phyloP scores from a whole-genome alignment of 139 green algal species.

The Tetradesmus lagerheimii region DNA sequence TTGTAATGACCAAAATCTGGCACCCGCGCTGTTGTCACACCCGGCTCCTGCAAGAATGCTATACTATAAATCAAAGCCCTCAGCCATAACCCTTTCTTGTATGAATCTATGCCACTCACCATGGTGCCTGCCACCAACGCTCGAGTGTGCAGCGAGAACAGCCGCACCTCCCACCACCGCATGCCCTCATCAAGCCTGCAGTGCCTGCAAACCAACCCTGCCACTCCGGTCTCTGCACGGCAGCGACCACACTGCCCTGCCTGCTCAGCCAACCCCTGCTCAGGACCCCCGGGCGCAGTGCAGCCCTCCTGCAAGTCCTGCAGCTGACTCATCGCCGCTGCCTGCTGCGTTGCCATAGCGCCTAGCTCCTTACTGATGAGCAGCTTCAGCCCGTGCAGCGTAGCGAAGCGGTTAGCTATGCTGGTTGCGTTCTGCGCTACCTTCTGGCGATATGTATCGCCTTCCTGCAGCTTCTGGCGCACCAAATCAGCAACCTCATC shows the following conservation, averaged over 20 bases:
- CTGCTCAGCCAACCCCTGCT: slow-evolving; percentile 58
- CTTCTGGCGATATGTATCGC: slow-evolving; percentile 21
- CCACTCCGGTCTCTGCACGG: slow-evolving; percentile 59
- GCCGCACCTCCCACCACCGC: slow-evolving; percentile 68
- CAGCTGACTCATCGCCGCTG: neutral
- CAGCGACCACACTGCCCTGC: slow-evolving; percentile 51
- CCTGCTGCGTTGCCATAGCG: slow-evolving; percentile 46
- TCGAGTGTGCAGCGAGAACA: slow-evolving; percentile 73
- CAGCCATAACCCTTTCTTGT: no score
- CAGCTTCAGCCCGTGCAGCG: slow-evolving; percentile 50
- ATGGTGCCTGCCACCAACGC: slow-evolving; percentile 50
- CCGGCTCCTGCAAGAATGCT: no score
- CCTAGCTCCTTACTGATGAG: slow-evolving; percentile 68
- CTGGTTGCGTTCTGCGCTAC: slow-evolving; percentile 32
- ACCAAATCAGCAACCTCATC: slow-evolving; percentile 21
- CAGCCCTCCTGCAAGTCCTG: slow-evolving; percentile 22
- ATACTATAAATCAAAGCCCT: no score
- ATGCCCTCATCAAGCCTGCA: slow-evolving; percentile 82
- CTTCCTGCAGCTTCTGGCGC: slow-evolving; percentile 20
- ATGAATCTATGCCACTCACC: slow-evolving; percentile 35
- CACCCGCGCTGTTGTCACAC: no score
- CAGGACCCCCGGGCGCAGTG: neutral
- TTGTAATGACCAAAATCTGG: no score
- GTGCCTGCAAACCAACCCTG: slow-evolving; percentile 76
- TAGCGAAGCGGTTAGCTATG: slow-evolving; percentile 27